Percentiles rank a stretch among this genome's conserved stretches.
Conservation (phyloP, 768 basidiomycete genomes). For the Boletus coccyginus region DNA sequence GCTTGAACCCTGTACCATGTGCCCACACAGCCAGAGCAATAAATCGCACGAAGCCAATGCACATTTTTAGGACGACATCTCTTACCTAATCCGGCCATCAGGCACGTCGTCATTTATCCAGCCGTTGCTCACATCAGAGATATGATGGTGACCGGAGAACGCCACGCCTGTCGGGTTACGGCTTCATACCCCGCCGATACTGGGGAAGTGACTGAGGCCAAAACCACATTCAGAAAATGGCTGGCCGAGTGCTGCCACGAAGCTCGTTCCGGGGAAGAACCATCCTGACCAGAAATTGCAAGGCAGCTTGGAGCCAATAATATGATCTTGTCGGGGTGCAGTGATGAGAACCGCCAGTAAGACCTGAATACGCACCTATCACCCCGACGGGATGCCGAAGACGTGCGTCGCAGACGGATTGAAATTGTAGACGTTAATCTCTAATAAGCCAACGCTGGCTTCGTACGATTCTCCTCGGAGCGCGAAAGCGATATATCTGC, state of each 20-base stretch:
- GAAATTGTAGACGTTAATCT: slow-evolving; percentile 24
- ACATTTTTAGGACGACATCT: slow-evolving; percentile 9
- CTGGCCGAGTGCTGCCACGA: not conserved
- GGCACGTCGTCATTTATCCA: slow-evolving; percentile 6
- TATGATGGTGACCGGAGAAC: slow-evolving; percentile 15
- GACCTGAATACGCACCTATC: slow-evolving; percentile 9
- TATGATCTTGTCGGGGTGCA: slow-evolving; percentile 22
- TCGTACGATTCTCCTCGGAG: slow-evolving; percentile 27
- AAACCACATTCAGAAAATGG: not conserved
- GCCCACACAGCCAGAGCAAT: slow-evolving; percentile 17
- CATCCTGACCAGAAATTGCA: slow-evolving; percentile 8
- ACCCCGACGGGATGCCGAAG: slow-evolving; percentile 8
- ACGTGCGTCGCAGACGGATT: slow-evolving; percentile 5
- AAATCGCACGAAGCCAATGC: slow-evolving; percentile 24
- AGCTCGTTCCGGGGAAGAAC: not conserved
- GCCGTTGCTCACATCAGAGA: slow-evolving; percentile 1
- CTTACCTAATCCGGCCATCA: slow-evolving; percentile 22
- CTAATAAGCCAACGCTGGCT: slow-evolving; percentile 3
- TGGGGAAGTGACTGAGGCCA: not conserved
- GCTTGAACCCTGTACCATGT: slow-evolving; percentile 6
- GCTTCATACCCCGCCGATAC: not conserved
- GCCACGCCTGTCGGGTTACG: slow-evolving; percentile 13
- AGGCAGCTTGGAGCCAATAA: not conserved
- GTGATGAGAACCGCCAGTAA: slow-evolving; percentile 5
- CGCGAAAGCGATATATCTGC: slow-evolving; percentile 1